Conservation (phyloP, 2,329 filamentous ascomycete genomes). For the Dactylonectria macrodidyma region DNA sequence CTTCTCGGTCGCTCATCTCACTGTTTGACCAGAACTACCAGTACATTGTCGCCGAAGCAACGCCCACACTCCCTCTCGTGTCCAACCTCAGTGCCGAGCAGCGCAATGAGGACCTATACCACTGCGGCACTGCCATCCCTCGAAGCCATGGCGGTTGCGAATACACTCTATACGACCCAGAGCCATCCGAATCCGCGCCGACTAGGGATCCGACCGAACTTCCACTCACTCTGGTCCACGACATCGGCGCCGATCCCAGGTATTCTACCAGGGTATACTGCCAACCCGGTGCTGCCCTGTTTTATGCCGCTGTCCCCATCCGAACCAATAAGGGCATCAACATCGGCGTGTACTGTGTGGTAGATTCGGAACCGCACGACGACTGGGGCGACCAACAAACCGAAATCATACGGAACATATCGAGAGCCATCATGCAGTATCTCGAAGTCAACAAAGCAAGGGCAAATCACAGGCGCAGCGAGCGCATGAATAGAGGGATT, state of each 20-base stretch:
- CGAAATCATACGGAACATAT: slow-evolving; percentile 46
- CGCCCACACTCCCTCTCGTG: slow-evolving; percentile 56
- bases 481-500: slow-evolving; percentile 57
- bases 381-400: slow-evolving; percentile 48
- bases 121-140: slow-evolving; percentile 53
- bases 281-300: slow-evolving; percentile 45
- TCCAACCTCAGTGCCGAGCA: slow-evolving; percentile 30
- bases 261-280: slow-evolving; percentile 48
- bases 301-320: slow-evolving; percentile 49
- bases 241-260: slow-evolving; percentile 51
- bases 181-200: neutral
- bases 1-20: slow-evolving; percentile 62
- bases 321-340: slow-evolving; percentile 51
- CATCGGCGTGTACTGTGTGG: slow-evolving; percentile 57
- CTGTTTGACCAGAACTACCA: slow-evolving; percentile 65
- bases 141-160: slow-evolving; percentile 50
- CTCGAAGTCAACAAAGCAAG: slow-evolving; percentile 50
- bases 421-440: slow-evolving; percentile 55
- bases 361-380: slow-evolving; percentile 32
- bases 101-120: slow-evolving; percentile 37
- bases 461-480: slow-evolving; percentile 49
- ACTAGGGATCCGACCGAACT: slow-evolving; percentile 32
- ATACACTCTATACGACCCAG: slow-evolving; percentile 36
- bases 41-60: slow-evolving; percentile 68
- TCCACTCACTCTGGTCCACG: slow-evolving; percentile 52